Conservation (phyloP, 192 early-diverging fungal species). For the Endogone sp. region DNA sequence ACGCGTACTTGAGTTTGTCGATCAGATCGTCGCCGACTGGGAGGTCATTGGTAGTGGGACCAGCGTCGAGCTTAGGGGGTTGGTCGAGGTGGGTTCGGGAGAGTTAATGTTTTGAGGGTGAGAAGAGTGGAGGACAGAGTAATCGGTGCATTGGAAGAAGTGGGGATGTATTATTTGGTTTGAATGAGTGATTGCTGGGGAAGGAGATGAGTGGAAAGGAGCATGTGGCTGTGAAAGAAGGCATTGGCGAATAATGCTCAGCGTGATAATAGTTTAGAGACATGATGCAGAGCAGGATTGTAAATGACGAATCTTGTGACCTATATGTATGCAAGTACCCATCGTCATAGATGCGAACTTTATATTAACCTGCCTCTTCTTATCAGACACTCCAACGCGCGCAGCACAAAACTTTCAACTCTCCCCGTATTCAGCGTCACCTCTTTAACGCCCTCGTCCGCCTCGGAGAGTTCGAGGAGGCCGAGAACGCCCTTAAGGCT, state of each 20-base stretch:
- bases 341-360: neutral
- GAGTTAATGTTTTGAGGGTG: no score
- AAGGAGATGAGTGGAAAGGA: no score
- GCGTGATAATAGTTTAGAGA: no score
- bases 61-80: conserved; percentile 45
- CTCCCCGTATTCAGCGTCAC: conserved; percentile 62
- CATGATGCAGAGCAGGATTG: no score
- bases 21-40: conserved; percentile 59
- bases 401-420: conserved; percentile 65
- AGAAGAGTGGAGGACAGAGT: neutral
- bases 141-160: no score
- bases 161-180: neutral
- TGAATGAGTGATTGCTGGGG: no score
- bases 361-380: neutral
- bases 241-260: no score
- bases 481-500: conserved; percentile 58
- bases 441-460: conserved; percentile 51
- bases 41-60: conserved; percentile 45
- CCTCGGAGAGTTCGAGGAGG: conserved; percentile 73
- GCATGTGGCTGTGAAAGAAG: no score
- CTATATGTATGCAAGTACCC: no score
- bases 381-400: conserved; percentile 56
- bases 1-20: conserved; percentile 56
- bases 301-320: no score
- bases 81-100: conserved; percentile 41